Percentiles rank a stretch among this genome's conserved stretches.
Evolutionary conservation across 768 basidiomycete genomes (phyloP).

Genomic region (Russula lepida): DNA sequence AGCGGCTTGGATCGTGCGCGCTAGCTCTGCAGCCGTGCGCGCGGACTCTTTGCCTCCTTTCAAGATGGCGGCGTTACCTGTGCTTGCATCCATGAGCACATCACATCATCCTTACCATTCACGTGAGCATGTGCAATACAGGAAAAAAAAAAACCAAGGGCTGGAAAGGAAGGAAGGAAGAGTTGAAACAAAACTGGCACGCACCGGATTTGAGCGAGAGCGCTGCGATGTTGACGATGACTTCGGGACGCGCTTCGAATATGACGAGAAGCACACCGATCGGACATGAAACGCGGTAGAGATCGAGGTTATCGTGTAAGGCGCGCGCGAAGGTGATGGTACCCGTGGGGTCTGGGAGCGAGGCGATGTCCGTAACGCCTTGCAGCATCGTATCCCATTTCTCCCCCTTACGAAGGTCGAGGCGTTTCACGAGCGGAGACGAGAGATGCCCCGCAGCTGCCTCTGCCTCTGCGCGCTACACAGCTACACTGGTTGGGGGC

Average conservation of each 20-base stretch:
- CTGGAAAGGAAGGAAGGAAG: too few species aligned
- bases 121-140: neutral
- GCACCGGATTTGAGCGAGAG: conserved; percentile 93
- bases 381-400: conserved; percentile 95
- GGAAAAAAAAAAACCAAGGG: too few species aligned
- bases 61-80: conserved; percentile 93
- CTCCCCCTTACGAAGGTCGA: conserved; percentile 69
- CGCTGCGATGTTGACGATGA: conserved; percentile 94
- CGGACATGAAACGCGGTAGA: conserved; percentile 92
- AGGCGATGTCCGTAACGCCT: conserved; percentile 80
- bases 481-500: conserved; percentile 37
- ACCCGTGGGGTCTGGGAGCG: conserved; percentile 81
- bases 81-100: too few species aligned
- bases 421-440: conserved; percentile 69
- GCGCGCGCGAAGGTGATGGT: conserved; percentile 82
- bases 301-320: conserved; percentile 77
- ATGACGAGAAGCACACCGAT: conserved; percentile 95
- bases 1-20: conserved; percentile 71
- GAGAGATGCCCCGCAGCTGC: conserved; percentile 67
- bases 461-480: conserved; percentile 64
- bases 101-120: too few species aligned
- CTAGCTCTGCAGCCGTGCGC: conserved; percentile 66
- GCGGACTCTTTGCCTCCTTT: conserved; percentile 97
- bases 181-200: neutral
- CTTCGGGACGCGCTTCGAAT: conserved; percentile 95